phyloP scores from a whole-genome alignment of 1,284 basidiomycete genomes.

The Pseudozyma sp. region DNA sequence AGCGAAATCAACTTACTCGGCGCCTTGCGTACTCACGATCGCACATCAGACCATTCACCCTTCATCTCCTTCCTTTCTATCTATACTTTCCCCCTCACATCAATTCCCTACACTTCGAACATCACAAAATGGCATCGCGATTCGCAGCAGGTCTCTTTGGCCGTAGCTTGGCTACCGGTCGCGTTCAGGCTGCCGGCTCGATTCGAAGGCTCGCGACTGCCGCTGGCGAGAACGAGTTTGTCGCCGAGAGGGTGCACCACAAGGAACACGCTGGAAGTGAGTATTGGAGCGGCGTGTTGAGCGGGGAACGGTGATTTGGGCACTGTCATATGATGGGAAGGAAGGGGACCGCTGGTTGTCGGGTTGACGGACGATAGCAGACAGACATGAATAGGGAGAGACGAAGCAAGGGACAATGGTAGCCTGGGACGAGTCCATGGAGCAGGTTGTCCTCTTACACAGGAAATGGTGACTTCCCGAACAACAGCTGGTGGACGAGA shows the following conservation, averaged over 20 bases:
- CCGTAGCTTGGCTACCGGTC: conserved; percentile 24
- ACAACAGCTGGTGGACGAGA: too few relatives aligned
- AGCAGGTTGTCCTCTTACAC: too few relatives aligned
- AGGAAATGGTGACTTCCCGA: too few relatives aligned
- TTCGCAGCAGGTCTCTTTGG: conserved; percentile 41
- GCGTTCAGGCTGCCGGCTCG: conserved; percentile 15
- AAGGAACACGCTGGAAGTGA: conserved; percentile 63
- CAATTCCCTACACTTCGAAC: neutral
- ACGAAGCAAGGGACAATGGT: too few relatives aligned
- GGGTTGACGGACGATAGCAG: too few relatives aligned
- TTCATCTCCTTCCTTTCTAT: neutral
- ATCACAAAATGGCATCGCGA: conserved; percentile 38
- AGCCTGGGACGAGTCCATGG: too few relatives aligned
- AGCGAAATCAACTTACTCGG: neutral
- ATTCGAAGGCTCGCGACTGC: conserved; percentile 31
- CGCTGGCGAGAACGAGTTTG: conserved; percentile 52
- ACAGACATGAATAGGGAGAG: too few relatives aligned
- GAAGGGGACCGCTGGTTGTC: too few relatives aligned
- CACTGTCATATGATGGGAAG: too few relatives aligned
- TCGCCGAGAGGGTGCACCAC: conserved; percentile 52
- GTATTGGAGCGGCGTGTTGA: too few relatives aligned
- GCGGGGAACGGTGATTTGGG: too few relatives aligned
- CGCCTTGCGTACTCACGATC: neutral
- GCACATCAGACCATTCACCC: neutral
- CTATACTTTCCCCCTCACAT: neutral